Base-by-base conservation (phyloP, 192 early-diverging fungal genomes). In the Oehlia diaphana region DNA sequence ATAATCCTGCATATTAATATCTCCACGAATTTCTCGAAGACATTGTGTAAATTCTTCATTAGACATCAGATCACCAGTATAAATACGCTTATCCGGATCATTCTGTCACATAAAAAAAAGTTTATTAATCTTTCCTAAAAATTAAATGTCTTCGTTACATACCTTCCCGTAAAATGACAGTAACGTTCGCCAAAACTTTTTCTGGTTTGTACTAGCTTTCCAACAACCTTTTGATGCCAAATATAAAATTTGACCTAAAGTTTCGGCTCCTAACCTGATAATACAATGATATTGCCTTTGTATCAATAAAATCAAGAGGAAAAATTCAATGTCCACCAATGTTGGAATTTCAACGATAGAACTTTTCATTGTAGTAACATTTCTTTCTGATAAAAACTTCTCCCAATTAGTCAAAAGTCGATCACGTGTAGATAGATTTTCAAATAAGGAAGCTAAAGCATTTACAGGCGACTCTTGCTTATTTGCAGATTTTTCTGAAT, bases 301-400 rank as follows among this genome's bases (percentile, higher is more conserved):
- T 26, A 72, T 50, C 9, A 72, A 21, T 72, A 72, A 50, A 50
- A 72, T 72, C 14, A 53, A 53, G 28, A 72, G 47, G 16, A 72
- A 72, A 26, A 72, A 49, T 72, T 72, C 71, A 50, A 72, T 72
- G 3, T 72, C 71, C 23, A 72, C 47, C 47, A 72, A 72, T 19
- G 71, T 72, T 72, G 71, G 71, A 12, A 49, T 31, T 49, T 50
- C 47, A 31, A 72, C 21, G 10, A 39, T 69, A 28, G 9, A 10
- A 21, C 21, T 70, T 42, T n/a, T 72, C 31, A 16, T 72, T 47
- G 23, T 50, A 3, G 13, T 50, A n/a, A 39, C 19, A n/a, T 23
- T n/a, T 70, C 39, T 16, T 9, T 42, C n/a, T 42, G 68, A 44
- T n/a, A 70, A 70, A 19, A 70, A 70, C 10, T 42, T 1, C 21